Conservation (phyloP, 2,329 filamentous ascomycete genomes). For the Dothiorella sarmentorum region DNA sequence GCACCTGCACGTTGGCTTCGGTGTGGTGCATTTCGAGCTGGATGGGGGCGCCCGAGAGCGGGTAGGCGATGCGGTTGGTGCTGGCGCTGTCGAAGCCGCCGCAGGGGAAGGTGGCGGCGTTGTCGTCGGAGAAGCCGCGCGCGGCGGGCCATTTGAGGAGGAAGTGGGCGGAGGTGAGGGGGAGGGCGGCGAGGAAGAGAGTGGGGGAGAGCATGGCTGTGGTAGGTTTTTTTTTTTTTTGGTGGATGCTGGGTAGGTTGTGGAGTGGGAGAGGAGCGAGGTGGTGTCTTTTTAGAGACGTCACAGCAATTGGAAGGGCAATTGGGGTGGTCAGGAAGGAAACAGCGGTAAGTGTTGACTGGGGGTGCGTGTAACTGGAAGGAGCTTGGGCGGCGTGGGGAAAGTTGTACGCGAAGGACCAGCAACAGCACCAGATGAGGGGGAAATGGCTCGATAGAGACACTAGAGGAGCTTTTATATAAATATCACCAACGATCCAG, state of each 20-base stretch:
- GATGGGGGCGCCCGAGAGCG: conserved; percentile 50
- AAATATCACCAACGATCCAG: no score
- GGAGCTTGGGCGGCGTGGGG: neutral
- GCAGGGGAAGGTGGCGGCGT: conserved; percentile 47
- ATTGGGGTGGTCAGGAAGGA: neutral
- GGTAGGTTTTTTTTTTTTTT: neutral
- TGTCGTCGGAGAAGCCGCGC: conserved; percentile 50
- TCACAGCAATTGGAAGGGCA: neutral
- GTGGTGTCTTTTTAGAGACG: no score
- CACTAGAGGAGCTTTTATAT: neutral
- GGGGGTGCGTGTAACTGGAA: neutral
- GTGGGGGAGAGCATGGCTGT: conserved; percentile 29
- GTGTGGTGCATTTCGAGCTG: conserved; percentile 52
- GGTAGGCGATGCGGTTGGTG: conserved; percentile 47
- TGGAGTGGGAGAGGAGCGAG: neutral
- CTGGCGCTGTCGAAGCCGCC: conserved; percentile 47
- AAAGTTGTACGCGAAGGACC: neutral
- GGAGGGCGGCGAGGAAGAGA: conserved; percentile 14
- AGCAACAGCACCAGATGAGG: neutral
- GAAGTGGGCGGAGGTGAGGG: conserved; percentile 52
- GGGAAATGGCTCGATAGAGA: neutral
- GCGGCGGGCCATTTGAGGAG: conserved; percentile 50
- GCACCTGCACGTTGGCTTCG: conserved; percentile 51
- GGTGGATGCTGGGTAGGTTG: neutral
- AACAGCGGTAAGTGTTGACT: neutral